These are phyloP conservation scores for Gnomoniopsis smithogilvyi DNA, from an alignment of 2,329 filamentous ascomycete genomes.

Conservation along the genomic window DNA sequence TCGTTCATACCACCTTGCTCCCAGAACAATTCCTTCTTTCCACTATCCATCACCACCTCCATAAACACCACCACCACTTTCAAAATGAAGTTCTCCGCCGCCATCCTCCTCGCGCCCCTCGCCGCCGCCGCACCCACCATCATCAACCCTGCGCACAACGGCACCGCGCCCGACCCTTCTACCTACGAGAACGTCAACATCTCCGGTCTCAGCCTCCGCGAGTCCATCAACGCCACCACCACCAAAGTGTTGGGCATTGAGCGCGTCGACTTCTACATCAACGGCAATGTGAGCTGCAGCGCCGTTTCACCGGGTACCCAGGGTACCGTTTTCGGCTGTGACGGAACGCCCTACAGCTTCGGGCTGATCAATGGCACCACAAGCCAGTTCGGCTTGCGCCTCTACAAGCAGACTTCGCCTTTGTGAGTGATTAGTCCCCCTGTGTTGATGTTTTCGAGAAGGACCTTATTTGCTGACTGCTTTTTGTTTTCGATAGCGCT, in stretches of 20 bases:
- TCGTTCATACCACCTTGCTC: too few relatives aligned
- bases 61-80: too few relatives aligned
- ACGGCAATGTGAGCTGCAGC: conserved; percentile 1
- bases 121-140: conserved; percentile 4
- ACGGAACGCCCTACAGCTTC: conserved; percentile 1
- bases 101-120: conserved; percentile 8
- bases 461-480: background rate
- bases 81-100: conserved; percentile 2
- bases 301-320: background rate
- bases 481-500: background rate
- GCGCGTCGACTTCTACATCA: background rate
- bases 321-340: background rate
- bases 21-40: too few relatives aligned
- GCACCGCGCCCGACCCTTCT: background rate
- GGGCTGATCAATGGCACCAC: background rate
- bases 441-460: background rate
- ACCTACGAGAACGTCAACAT: background rate
- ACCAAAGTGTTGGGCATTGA: background rate
- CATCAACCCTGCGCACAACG: background rate
- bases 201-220: background rate
- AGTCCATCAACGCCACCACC: background rate
- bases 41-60: too few relatives aligned
- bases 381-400: background rate
- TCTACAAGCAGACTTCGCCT: background rate
- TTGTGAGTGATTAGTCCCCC: background rate